phyloP scores from a whole-genome alignment of 805 yeast genomes.

The Candida easanensis region DNA sequence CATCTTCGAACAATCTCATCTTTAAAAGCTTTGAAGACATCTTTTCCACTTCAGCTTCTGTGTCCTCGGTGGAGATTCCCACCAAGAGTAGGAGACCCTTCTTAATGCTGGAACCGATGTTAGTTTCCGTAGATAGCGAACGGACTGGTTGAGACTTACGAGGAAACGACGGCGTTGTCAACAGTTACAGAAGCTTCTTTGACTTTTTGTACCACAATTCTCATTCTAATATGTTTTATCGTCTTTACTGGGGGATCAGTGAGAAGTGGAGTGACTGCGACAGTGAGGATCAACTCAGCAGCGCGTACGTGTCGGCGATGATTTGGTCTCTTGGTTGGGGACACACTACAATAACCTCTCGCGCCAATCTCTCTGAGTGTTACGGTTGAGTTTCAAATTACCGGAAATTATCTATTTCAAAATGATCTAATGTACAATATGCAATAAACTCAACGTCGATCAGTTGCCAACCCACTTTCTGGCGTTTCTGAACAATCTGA shows the following conservation, averaged over 20 bases:
- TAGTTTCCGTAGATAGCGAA: too few species aligned
- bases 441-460: neutral
- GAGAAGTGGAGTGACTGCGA: too few species aligned
- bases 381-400: too few species aligned
- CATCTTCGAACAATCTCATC: slow-evolving; percentile 72
- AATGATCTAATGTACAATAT: neutral
- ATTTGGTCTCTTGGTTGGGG: too few species aligned
- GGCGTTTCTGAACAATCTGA: slow-evolving; percentile 86
- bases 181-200: slow-evolving; percentile 88
- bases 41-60: slow-evolving; percentile 66
- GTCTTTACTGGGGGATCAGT: neutral
- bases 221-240: slow-evolving; percentile 46
- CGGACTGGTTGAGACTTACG: slow-evolving; percentile 32
- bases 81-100: slow-evolving; percentile 78
- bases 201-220: slow-evolving; percentile 87
- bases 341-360: too few species aligned
- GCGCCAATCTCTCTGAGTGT: too few species aligned
- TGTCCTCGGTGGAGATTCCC: slow-evolving; percentile 80
- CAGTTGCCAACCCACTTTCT: slow-evolving; percentile 79
- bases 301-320: neutral
- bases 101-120: slow-evolving; percentile 41
- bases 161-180: slow-evolving; percentile 63
- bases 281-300: neutral
- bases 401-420: neutral
- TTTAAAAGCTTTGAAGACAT: slow-evolving; percentile 64